phyloP scores from a whole-genome alignment of 768 basidiomycete genomes.

The Suillus bovinus region DNA sequence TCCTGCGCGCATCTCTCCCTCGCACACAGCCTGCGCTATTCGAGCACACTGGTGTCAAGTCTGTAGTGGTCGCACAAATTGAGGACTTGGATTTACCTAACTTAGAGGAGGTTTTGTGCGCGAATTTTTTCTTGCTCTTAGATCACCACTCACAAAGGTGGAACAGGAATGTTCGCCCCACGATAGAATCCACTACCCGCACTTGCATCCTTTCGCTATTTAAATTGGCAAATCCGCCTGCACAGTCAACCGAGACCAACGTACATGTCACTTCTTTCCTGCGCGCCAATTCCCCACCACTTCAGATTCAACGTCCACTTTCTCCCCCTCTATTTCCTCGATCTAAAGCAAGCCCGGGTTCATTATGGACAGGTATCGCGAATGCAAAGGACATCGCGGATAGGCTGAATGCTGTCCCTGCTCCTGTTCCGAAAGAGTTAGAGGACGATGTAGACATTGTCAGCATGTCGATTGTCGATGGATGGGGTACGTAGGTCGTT shows the following conservation, averaged over 20 bases:
- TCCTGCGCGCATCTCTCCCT: slow-evolving; percentile 27
- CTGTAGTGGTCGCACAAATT: slow-evolving; percentile 32
- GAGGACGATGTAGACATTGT: slow-evolving; percentile 46
- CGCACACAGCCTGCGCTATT: slow-evolving; percentile 23
- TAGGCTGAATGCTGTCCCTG: slow-evolving; percentile 24
- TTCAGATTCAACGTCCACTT: slow-evolving; percentile 24
- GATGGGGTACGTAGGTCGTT: slow-evolving; percentile 54
- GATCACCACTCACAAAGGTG: slow-evolving; percentile 8
- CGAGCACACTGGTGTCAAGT: slow-evolving; percentile 21
- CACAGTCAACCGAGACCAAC: slow-evolving; percentile 16
- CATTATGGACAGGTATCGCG: slow-evolving; percentile 12
- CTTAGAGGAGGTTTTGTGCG: slow-evolving; percentile 44
- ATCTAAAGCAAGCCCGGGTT: not conserved
- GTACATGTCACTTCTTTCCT: slow-evolving; percentile 30
- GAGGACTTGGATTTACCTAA: slow-evolving; percentile 32
- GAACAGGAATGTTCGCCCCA: slow-evolving; percentile 34
- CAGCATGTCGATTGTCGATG: slow-evolving; percentile 60
- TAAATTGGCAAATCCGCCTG: slow-evolving; percentile 20
- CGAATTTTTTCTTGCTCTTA: slow-evolving; percentile 8
- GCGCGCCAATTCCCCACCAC: slow-evolving; percentile 29
- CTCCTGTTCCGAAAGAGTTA: slow-evolving; percentile 35
- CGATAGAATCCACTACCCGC: slow-evolving; percentile 28
- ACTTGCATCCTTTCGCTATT: slow-evolving; percentile 28
- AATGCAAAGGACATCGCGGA: slow-evolving; percentile 28
- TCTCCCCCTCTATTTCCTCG: slow-evolving; percentile 51